phyloP scores from a whole-genome alignment of 345 rosid species.

The Clausena lansium region DNA sequence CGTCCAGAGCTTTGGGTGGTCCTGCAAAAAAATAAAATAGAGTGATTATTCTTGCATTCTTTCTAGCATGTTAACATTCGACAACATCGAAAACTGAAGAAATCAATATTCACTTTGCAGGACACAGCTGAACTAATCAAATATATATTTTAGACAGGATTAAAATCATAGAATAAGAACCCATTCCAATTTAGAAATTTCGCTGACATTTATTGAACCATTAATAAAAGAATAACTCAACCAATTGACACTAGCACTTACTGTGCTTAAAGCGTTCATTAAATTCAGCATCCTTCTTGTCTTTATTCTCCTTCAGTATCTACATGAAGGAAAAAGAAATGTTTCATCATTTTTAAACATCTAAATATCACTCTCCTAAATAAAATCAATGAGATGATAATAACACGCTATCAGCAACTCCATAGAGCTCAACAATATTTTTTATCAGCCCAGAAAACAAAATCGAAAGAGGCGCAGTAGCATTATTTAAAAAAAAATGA shows the following conservation, averaged over 20 bases:
- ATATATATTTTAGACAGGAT: not conserved
- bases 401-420: not conserved
- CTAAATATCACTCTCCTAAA: not conserved
- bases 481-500: not conserved
- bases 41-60: not conserved
- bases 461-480: not conserved
- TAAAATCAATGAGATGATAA: not conserved
- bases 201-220: not conserved
- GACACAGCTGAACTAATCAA: not conserved
- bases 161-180: not conserved
- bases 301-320: conserved; percentile 95
- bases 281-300: conserved; percentile 90
- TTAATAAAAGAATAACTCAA: not conserved
- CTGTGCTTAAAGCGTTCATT: conserved; percentile 96
- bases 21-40: conserved; percentile 42
- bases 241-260: conserved; percentile 34
- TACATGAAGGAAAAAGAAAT: conserved; percentile 20
- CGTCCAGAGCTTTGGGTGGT: conserved; percentile 97
- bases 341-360: not conserved
- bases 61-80: not conserved
- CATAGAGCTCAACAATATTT: not conserved
- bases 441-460: not conserved
- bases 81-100: not conserved
- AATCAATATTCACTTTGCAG: not conserved
- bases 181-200: not conserved